phyloP scores from a whole-genome alignment of 176 grass and related monocot genomes.

The Tillandsia fasciculata region DNA sequence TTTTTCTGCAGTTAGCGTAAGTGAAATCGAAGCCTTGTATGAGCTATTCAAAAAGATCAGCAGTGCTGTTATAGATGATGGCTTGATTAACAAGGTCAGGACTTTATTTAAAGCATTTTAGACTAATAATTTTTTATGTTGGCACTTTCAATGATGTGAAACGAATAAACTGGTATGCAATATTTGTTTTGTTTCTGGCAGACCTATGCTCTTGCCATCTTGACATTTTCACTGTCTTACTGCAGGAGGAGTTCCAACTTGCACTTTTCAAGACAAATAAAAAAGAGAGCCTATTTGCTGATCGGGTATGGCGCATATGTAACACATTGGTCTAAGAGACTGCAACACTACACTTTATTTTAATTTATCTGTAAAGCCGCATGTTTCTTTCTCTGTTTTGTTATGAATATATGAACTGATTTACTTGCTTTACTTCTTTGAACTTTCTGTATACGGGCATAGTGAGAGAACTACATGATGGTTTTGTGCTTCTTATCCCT shows the following conservation, averaged over 20 bases:
- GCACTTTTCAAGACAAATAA: slow-evolving; percentile 88
- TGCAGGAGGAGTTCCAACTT: slow-evolving; percentile 82
- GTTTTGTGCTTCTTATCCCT: neutral
- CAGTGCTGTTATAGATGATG: slow-evolving; percentile 75
- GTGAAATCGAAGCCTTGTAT: slow-evolving; percentile 75
- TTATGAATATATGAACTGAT: neutral
- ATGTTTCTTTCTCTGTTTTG: neutral
- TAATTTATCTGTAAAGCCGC: neutral
- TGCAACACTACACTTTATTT: neutral
- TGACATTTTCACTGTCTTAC: slow-evolving; percentile 17
- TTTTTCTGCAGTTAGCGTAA: slow-evolving; percentile 56
- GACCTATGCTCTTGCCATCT: neutral
- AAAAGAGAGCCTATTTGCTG: slow-evolving; percentile 82
- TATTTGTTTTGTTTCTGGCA: neutral
- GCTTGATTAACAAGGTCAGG: slow-evolving; percentile 79
- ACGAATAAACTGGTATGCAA: neutral
- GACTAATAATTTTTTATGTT: neutral
- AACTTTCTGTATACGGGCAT: too few relatives aligned
- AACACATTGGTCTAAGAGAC: neutral
- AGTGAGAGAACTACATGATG: neutral
- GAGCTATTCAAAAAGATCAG: slow-evolving; percentile 90
- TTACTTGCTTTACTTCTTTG: too few relatives aligned
- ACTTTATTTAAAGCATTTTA: neutral
- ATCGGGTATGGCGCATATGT: slow-evolving; percentile 39
- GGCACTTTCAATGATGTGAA: neutral